Percentiles rank a stretch among this genome's conserved stretches.
phyloP scores from a whole-genome alignment of 2,329 filamentous ascomycete genomes.

The Furcasterigmium furcatum region DNA sequence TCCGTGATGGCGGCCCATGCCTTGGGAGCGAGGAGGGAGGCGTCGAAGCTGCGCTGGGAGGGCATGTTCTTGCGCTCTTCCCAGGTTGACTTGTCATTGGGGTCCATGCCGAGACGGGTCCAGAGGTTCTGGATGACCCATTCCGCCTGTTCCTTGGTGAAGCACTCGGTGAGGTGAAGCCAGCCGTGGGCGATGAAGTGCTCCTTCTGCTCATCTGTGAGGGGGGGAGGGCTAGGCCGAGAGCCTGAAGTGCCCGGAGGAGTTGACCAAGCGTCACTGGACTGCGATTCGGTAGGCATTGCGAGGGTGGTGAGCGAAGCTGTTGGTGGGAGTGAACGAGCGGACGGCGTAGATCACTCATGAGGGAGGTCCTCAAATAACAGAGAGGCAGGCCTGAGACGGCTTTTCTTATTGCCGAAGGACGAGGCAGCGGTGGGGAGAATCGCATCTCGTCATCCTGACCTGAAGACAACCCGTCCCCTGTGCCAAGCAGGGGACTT shows the following conservation, averaged over 20 bases:
- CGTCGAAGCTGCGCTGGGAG: constrained; percentile 49
- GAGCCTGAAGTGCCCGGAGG: neutral
- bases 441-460: no score
- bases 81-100: constrained; percentile 64
- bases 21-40: constrained; percentile 56
- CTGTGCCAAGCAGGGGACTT: no score
- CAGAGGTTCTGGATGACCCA: constrained; percentile 46
- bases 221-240: constrained; percentile 12
- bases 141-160: constrained; percentile 33
- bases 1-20: constrained; percentile 66
- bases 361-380: no score
- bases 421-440: no score
- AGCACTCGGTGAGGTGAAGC: constrained; percentile 26
- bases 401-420: no score
- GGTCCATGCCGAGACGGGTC: constrained; percentile 63
- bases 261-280: neutral
- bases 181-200: constrained; percentile 37
- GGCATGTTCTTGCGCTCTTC: constrained; percentile 63
- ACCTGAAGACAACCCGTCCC: no score
- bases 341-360: no score
- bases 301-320: neutral
- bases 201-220: constrained; percentile 35
- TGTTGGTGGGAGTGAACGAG: neutral
- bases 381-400: no score
- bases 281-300: constrained; percentile 5